Conservation (phyloP, 805 yeast genomes). For the Schwanniomyces vanrijiae region DNA sequence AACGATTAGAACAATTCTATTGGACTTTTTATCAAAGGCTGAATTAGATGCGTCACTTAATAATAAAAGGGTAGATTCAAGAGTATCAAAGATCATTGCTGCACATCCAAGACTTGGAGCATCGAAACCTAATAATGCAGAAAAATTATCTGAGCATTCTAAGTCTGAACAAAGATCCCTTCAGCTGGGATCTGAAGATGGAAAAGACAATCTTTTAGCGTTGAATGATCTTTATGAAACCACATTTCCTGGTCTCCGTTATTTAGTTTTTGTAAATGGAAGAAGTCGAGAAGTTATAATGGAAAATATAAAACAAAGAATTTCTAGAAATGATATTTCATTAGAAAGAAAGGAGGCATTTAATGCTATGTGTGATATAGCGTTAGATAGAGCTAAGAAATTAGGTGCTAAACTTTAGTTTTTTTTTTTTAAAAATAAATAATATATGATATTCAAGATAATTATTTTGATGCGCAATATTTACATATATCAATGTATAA, state of each 20-base stretch:
- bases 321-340: conserved; percentile 51
- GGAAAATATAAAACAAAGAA: conserved; percentile 59
- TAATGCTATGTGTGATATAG: conserved; percentile 90
- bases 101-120: conserved; percentile 93
- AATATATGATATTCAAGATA: no score
- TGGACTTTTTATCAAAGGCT: conserved; percentile 25
- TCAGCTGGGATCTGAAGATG: conserved; percentile 46
- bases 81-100: conserved; percentile 60
- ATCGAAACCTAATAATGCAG: conserved; percentile 33
- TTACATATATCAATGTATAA: background rate
- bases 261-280: conserved; percentile 89
- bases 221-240: conserved; percentile 65
- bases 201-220: conserved; percentile 47
- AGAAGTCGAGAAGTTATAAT: conserved; percentile 66
- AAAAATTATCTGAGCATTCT: conserved; percentile 62
- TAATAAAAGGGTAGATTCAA: conserved; percentile 17
- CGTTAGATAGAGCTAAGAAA: conserved; percentile 70
- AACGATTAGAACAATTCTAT: conserved; percentile 36
- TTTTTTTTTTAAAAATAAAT: background rate
- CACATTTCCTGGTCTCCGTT: conserved; percentile 65
- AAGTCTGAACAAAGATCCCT: conserved; percentile 69
- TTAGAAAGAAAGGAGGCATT: conserved; percentile 67
- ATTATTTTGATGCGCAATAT: no score
- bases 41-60: conserved; percentile 19
- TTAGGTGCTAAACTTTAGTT: conserved; percentile 31